Base-by-base conservation (phyloP, 2,329 filamentous ascomycete species). In the Talaromyces sp. region DNA sequence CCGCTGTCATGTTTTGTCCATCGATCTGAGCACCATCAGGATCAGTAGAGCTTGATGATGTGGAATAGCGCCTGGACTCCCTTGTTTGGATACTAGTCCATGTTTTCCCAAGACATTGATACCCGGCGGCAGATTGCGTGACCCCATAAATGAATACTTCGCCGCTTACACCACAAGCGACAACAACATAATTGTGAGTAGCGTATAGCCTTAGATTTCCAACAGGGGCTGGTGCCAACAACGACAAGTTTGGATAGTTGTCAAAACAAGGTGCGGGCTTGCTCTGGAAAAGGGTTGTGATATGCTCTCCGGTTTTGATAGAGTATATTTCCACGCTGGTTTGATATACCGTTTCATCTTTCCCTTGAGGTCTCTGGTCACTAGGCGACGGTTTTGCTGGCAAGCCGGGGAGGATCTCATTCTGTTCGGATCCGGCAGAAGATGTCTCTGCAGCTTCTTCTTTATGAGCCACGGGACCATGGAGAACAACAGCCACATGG, bases 321-420 rank as follows among this genome's bases (percentile, higher is more conserved):
- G 92, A 97, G 72, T 93, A 96, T 0, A 97, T 78, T 65, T 97
- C 91, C 5, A 96, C 90, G 0, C 88, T 87, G 0, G 92, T 97
- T 72, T 96, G 91, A 67, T 93, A 95, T 17, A 62, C 62, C 1
- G 63, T 54, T 9, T 74, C 71, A 5, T 71, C 68, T 53, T 63
- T 69, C 21, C 40, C 65, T 8, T 60, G 45, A 9, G 67, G 67
- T 46, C 57, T 63, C 46, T 67, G 66, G 48, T 60, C 58, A 28
- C 57, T 60, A 39, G 62, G 60, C 37, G 62, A 61, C 62, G 66
- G 59, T 45, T 40, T 62, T 46, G 64, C 67, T 41, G 61, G 58
- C 17, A 65, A 64, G 36, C 67, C 67, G 28, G 68, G 64, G 19
- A 69, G 63, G 21, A 66, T 62, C 37, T 75, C 72, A 52, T 72